Percentiles rank a stretch among this genome's conserved stretches.
Conservation (phyloP, 345 rosid species). For the Stellera chamaejasme region DNA sequence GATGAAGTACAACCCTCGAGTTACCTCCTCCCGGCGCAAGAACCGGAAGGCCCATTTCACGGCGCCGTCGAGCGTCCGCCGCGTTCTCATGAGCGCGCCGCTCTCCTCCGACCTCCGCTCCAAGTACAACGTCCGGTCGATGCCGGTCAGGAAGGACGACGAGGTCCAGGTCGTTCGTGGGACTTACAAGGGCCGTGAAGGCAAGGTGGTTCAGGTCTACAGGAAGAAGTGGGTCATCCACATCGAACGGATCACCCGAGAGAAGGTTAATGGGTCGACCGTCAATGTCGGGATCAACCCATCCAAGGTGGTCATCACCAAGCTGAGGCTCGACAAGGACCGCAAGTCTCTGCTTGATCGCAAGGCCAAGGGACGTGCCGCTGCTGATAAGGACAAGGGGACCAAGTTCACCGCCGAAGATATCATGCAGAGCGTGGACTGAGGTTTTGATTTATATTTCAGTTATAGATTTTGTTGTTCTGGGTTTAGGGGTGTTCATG, state of each 20-base stretch:
- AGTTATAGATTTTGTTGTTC: conserved; percentile 3
- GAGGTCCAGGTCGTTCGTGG: conserved; percentile 83
- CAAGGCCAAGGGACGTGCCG: conserved; percentile 74
- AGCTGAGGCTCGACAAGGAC: conserved; percentile 75
- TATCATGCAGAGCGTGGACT: conserved; percentile 74
- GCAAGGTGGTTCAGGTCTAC: conserved; percentile 72
- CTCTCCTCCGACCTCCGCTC: conserved; percentile 62
- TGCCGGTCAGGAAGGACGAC: conserved; percentile 79
- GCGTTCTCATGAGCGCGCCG: conserved; percentile 65
- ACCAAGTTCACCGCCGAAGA: conserved; percentile 69
- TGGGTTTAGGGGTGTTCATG: neutral
- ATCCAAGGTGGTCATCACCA: conserved; percentile 60
- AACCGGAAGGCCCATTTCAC: conserved; percentile 74
- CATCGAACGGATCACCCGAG: conserved; percentile 70
- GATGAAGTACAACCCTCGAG: conserved; percentile 78
- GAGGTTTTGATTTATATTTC: conserved; percentile 3
- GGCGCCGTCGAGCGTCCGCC: conserved; percentile 63
- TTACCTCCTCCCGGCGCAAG: conserved; percentile 72
- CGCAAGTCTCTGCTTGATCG: conserved; percentile 60
- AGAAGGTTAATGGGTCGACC: conserved; percentile 77
- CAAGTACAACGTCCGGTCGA: conserved; percentile 75
- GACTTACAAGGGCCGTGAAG: conserved; percentile 75
- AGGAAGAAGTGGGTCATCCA: conserved; percentile 82
- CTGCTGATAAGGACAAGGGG: conserved; percentile 75
- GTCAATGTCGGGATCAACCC: conserved; percentile 74